Percentiles rank a stretch among this genome's conserved stretches.
These are phyloP conservation scores for Nannizziopsis barbatae DNA, from an alignment of 2,329 filamentous ascomycete genomes.

Conservation along the genomic window DNA sequence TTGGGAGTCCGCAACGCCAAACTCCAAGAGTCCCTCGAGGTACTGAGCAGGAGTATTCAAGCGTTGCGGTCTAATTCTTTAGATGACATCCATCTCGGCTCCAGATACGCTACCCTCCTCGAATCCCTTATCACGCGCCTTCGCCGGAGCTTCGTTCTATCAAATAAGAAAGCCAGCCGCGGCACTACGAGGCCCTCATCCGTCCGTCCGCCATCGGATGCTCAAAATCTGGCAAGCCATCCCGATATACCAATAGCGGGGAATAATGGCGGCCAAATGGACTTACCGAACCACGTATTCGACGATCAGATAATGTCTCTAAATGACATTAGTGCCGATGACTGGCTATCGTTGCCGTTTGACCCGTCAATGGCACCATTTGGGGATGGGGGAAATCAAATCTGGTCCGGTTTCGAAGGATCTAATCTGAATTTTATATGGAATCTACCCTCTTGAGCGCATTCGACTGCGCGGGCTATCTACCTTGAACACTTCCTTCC, in stretches of 20 bases:
- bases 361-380: slow-evolving; percentile 37
- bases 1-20: slow-evolving; percentile 41
- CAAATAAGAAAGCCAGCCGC: slow-evolving; percentile 22
- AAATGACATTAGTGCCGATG: slow-evolving; percentile 22
- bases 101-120: slow-evolving; percentile 41
- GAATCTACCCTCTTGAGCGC: slow-evolving; percentile 30
- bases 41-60: slow-evolving; percentile 39
- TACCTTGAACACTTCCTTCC: not conserved
- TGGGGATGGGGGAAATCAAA: slow-evolving; percentile 28
- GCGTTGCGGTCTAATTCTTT: slow-evolving; percentile 40
- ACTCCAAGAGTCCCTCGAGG: slow-evolving; percentile 39
- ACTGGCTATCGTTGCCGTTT: slow-evolving; percentile 35
- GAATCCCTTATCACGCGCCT: slow-evolving; percentile 37
- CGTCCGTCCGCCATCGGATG: slow-evolving; percentile 22
- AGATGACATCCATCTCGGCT: slow-evolving; percentile 44
- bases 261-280: slow-evolving; percentile 1
- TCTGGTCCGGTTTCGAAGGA: slow-evolving; percentile 31
- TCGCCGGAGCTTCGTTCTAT: slow-evolving; percentile 29
- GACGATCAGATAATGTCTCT: slow-evolving; percentile 12
- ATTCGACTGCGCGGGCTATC: not conserved
- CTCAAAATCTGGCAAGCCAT: slow-evolving; percentile 13
- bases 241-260: slow-evolving; percentile 1
- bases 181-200: slow-evolving; percentile 22
- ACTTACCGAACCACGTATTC: slow-evolving; percentile 10
- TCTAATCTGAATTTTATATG: slow-evolving; percentile 35